These are phyloP conservation scores for Umbelopsis isabellina DNA, from an alignment of 192 early-diverging fungal genomes.

Conservation along the genomic window DNA sequence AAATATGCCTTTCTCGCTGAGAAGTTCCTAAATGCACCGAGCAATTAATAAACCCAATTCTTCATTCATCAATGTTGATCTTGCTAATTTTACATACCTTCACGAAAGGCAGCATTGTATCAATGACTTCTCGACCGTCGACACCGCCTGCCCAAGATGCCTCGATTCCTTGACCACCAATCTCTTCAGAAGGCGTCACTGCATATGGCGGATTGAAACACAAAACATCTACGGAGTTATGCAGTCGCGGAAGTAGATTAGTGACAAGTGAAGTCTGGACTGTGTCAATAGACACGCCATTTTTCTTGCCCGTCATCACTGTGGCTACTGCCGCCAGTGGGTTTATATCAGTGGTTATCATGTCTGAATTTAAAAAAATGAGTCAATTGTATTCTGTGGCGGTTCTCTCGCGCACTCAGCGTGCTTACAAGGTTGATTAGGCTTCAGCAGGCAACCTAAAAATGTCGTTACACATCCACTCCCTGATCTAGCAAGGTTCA, in stretches of 20 bases:
- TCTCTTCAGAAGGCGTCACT: constrained; percentile 80
- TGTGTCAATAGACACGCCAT: constrained; percentile 65
- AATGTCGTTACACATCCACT: constrained; percentile 88
- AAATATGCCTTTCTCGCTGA: constrained; percentile 75
- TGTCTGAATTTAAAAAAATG: constrained; percentile 33
- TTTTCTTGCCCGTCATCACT: constrained; percentile 58
- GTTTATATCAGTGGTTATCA: constrained; percentile 86
- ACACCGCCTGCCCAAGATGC: constrained; percentile 94
- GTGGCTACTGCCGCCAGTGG: constrained; percentile 71
- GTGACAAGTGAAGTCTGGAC: constrained; percentile 66
- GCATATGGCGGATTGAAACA: constrained; percentile 97
- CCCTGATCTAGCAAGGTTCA: constrained; percentile 58
- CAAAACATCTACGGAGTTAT: constrained; percentile 71
- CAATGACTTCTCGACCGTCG: constrained; percentile 87
- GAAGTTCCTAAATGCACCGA: constrained; percentile 45
- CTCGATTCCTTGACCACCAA: constrained; percentile 71
- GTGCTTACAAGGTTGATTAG: constrained; percentile 10
- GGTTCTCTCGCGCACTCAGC: background rate
- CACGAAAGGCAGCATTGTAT: constrained; percentile 75
- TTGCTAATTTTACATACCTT: constrained; percentile 41
- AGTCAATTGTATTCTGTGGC: background rate
- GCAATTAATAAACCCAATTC: background rate
- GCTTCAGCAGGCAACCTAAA: constrained; percentile 43
- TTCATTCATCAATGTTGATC: background rate
- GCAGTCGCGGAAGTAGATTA: constrained; percentile 57